phyloP scores from a whole-genome alignment of 208 protist genomes.

The Leishmania tarentolae region DNA sequence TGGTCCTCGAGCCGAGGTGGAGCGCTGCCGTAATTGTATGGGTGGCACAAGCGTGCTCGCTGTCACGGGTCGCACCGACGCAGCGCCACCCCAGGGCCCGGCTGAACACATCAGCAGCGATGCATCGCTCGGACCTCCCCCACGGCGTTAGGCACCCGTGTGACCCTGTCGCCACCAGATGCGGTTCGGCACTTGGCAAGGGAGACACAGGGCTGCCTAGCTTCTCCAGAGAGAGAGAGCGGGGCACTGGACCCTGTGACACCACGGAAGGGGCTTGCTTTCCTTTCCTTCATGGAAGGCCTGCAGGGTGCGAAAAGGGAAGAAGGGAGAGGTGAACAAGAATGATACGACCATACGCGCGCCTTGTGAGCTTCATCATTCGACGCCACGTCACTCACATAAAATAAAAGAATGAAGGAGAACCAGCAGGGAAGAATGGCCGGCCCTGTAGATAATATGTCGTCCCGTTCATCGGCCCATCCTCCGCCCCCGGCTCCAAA shows the following conservation, averaged over 20 bases:
- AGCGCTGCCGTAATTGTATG: background rate
- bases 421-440: background rate
- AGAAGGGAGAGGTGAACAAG: slow-evolving; percentile 5
- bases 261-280: too few relatives aligned
- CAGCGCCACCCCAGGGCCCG: background rate
- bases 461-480: background rate
- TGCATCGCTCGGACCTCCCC: background rate
- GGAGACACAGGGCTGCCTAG: background rate
- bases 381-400: background rate
- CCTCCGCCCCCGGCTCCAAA: background rate
- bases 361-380: background rate
- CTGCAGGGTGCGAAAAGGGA: background rate
- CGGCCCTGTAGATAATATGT: background rate
- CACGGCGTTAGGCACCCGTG: background rate
- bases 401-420: slow-evolving; percentile 9
- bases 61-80: background rate
- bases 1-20: background rate
- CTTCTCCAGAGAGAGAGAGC: background rate
- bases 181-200: background rate
- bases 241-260: too few relatives aligned
- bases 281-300: too few relatives aligned
- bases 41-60: background rate
- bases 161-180: background rate
- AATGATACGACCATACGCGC: background rate
- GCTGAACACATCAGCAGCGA: background rate